Base-by-base conservation (phyloP, 495 filamentous ascomycete species). In the Podospora conica region DNA sequence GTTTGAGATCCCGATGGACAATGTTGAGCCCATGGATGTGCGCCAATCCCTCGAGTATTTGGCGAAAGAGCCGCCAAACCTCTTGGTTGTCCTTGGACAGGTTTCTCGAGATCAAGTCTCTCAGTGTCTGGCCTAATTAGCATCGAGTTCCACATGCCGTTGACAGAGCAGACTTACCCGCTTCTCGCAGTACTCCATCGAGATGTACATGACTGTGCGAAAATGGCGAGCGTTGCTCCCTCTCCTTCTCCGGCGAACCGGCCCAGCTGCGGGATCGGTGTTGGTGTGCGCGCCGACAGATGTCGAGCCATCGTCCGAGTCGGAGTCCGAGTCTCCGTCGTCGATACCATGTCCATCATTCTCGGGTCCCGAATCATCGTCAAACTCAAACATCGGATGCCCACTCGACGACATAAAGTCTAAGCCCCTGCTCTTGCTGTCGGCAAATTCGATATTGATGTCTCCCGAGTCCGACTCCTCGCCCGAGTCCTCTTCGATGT, bases 171-270 rank as follows among this genome's bases (percentile, higher is more conserved):
- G 28, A 79, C 85, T 77, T 79, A 91, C 89, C 73, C 92, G 88
- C 70, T 91, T 93, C 74, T 97, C 95, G 73, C 96, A 98, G 72
- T 96, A 97, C 71, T 98, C 94, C 95, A 98, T 98, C 28, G 80
- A 82, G 27, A 83, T 82, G 65, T 82, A 83, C 76, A 83, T 79
- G 23, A 81, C 72, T 2, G 74, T 80, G 24, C 71, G 73, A 65
- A 70, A 80, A 5, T 70, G 72, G 29, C 76, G 78, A 27, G 75
- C 76, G 61, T 66, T 72, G 60, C 71, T 80, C 8, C 71, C 67
- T 66, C 73, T 77, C 18, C 69, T 72, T 15, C 53, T 21, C 3
- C 63, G 68, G 5, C 58, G 73, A 8, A 21, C 55, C 9, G 77
- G 55, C 55, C 55, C 60, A 60, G 71, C 53, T 5, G 63, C 60